Conservation (phyloP, 202 grass and related monocot genomes). For the Panicum virgatum region DNA sequence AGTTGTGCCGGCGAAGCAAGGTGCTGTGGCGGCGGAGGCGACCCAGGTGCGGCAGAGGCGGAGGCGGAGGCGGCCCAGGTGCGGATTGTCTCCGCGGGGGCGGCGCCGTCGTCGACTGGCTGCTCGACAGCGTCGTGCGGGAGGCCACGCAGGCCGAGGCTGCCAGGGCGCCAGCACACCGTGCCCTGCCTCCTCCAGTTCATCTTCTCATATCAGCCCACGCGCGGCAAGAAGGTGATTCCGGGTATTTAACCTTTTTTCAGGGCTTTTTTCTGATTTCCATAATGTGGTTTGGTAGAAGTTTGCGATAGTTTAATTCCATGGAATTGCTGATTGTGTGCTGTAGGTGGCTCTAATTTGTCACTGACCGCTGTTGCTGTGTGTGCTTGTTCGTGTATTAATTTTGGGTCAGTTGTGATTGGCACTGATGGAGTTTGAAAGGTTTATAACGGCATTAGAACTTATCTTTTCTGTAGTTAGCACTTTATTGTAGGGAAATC, state of each 20-base stretch:
- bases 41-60: no score
- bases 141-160: constrained; percentile 76
- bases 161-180: constrained; percentile 65
- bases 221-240: constrained; percentile 70
- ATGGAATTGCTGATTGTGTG: neutral
- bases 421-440: constrained; percentile 8
- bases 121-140: constrained; percentile 74
- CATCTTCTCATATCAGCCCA: constrained; percentile 96
- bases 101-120: constrained; percentile 86
- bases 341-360: no score
- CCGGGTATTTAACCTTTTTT: neutral
- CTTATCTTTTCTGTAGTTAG: no score
- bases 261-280: constrained; percentile 24
- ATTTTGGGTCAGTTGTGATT: no score
- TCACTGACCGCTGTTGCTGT: neutral
- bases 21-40: no score
- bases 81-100: constrained; percentile 76
- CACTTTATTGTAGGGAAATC: no score
- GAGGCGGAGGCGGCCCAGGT: no score
- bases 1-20: no score
- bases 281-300: constrained; percentile 24
- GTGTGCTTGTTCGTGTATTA: no score
- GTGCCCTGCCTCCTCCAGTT: constrained; percentile 80
- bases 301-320: neutral
- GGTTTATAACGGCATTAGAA: no score